phyloP scores from a whole-genome alignment of 352 stramenopile genomes.

The Globisporangium cederbergense region DNA sequence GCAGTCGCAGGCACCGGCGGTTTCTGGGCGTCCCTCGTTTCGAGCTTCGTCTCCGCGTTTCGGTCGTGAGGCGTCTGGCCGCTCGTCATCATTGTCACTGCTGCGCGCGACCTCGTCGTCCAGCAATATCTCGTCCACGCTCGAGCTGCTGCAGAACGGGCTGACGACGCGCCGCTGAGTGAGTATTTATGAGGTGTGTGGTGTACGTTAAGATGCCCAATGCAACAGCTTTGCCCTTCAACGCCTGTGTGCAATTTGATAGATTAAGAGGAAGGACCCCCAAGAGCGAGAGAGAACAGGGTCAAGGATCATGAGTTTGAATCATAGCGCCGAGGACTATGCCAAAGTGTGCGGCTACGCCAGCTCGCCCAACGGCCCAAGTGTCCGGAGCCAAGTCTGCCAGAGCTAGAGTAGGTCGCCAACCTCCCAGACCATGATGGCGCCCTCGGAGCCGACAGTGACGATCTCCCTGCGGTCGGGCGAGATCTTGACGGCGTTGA shows the following conservation, averaged over 20 bases:
- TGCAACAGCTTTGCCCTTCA: constrained; percentile 2
- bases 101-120: background rate
- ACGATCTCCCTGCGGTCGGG: constrained; percentile 92
- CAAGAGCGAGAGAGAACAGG: no score
- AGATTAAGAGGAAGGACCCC: no score
- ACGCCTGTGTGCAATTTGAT: no score
- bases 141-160: constrained; percentile 6
- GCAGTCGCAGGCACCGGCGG: background rate
- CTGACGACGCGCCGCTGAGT: constrained; percentile 12
- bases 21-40: constrained; percentile 1
- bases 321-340: no score
- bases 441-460: constrained; percentile 92
- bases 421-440: constrained; percentile 96
- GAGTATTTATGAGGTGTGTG: constrained; percentile 14
- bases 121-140: background rate
- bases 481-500: constrained; percentile 91
- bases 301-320: no score
- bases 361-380: no score
- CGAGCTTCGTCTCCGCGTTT: background rate
- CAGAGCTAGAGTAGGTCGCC: constrained; percentile 29
- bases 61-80: constrained; percentile 4
- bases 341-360: no score
- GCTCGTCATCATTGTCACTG: background rate
- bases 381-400: no score
- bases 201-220: constrained; percentile 6